Conservation (phyloP, 352 stramenopile genomes). For the Phytophthora pistaciae region DNA sequence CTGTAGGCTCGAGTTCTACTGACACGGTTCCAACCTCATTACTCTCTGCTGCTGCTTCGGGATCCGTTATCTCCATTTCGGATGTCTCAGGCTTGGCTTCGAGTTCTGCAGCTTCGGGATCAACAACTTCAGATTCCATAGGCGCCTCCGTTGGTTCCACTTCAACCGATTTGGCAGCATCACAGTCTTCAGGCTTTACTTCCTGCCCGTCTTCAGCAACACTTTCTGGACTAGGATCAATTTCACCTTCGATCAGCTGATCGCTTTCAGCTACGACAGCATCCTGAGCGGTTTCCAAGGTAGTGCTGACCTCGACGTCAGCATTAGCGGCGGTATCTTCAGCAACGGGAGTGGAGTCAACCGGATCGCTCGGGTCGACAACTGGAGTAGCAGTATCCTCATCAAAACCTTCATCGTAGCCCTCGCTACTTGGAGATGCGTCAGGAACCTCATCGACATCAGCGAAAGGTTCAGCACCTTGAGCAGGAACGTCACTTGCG, state of each 20-base stretch:
- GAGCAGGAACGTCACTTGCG: neutral
- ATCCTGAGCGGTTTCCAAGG: neutral
- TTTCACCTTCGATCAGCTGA: constrained; percentile 1
- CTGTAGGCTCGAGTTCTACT: neutral
- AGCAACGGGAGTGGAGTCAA: neutral
- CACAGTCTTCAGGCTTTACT: constrained; percentile 1
- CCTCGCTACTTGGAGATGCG: constrained; percentile 16
- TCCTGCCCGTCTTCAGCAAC: neutral
- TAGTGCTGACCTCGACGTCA: neutral
- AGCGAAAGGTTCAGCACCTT: neutral
- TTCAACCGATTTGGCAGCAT: constrained; percentile 1
- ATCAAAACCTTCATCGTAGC: constrained; percentile 43
- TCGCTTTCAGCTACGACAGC: constrained; percentile 1
- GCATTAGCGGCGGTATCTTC: neutral
- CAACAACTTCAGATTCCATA: neutral
- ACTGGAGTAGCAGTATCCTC: constrained; percentile 21
- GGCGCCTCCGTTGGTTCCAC: neutral
- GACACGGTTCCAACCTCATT: neutral
- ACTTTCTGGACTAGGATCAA: neutral
- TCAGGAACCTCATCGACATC: neutral
- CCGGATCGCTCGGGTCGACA: neutral
- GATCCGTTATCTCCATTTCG: neutral
- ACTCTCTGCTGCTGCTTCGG: neutral
- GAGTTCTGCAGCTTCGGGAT: neutral
- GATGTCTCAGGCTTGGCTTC: neutral